Conservation (phyloP, 2,329 filamentous ascomycete genomes). For the Aspergillus unguis region DNA sequence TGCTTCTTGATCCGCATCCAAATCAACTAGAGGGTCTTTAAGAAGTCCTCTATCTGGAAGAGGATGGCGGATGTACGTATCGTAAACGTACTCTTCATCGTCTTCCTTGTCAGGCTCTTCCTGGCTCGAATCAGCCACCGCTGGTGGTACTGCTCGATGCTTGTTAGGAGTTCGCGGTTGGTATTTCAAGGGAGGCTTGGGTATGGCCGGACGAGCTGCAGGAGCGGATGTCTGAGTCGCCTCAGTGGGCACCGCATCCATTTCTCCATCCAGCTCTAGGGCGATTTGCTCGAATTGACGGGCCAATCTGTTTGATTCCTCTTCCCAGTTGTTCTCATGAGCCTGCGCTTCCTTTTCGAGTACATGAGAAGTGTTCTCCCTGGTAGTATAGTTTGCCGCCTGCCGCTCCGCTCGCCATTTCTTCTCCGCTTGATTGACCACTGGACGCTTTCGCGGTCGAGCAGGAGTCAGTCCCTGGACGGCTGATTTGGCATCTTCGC, state of each 20-base stretch:
- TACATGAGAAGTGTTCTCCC: conserved; percentile 31
- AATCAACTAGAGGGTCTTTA: conserved; percentile 34
- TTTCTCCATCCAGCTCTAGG: conserved; percentile 38
- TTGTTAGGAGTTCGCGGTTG: conserved; percentile 35
- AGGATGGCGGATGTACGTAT: conserved; percentile 57
- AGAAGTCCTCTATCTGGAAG: conserved; percentile 32
- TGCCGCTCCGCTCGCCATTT: conserved; percentile 38
- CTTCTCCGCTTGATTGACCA: conserved; percentile 41
- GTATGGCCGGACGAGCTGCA: conserved; percentile 14
- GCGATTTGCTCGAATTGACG: conserved; percentile 43
- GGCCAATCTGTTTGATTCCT: conserved; percentile 43
- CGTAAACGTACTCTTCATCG: conserved; percentile 58
- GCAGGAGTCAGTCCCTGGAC: conserved; percentile 13
- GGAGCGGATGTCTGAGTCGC: conserved; percentile 1
- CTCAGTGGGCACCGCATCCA: conserved; percentile 20
- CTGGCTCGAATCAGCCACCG: not conserved
- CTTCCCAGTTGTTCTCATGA: conserved; percentile 40
- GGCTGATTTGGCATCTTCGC: conserved; percentile 7
- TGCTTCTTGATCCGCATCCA: conserved; percentile 25
- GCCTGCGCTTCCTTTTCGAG: conserved; percentile 37
- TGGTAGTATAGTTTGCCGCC: conserved; percentile 33
- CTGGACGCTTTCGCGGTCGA: conserved; percentile 36
- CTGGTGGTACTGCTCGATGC: conserved; percentile 14
- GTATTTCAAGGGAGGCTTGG: conserved; percentile 35
- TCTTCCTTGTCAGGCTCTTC: conserved; percentile 27